Evolutionary conservation across 208 protist genomes (phyloP).

Genomic region (Crithidia fasciculata): DNA sequence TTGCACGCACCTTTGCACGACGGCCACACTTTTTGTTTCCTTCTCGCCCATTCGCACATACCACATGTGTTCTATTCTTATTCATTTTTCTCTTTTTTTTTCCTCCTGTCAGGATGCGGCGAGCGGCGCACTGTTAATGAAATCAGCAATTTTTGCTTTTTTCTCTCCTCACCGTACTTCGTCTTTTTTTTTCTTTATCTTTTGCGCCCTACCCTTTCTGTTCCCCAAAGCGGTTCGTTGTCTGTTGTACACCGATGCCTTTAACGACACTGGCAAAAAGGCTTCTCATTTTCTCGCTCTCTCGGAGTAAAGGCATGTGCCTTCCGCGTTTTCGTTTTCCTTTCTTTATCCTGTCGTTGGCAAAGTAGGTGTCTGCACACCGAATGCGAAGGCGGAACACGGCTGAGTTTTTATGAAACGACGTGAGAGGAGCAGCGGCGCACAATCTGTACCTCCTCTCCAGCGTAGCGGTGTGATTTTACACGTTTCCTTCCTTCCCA

Average conservation of each 20-base stretch:
- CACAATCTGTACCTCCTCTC: no score
- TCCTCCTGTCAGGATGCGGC: background rate
- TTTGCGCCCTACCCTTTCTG: background rate
- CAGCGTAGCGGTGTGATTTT: no score
- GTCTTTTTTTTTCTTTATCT: conserved; percentile 11
- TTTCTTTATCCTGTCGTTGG: background rate
- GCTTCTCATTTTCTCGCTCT: background rate
- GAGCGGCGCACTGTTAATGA: no score
- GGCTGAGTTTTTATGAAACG: no score
- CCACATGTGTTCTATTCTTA: background rate
- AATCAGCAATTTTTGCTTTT: background rate
- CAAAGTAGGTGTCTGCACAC: no score
- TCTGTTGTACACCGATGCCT: no score
- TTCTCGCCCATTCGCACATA: background rate
- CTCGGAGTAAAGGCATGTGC: no score
- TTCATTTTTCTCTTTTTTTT: conserved; percentile 11
- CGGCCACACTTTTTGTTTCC: background rate
- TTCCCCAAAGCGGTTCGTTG: background rate
- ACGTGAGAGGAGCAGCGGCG: no score
- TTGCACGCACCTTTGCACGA: background rate
- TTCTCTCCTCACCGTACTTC: background rate
- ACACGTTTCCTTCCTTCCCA: no score
- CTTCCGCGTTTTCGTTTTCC: background rate
- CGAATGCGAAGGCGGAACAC: no score
- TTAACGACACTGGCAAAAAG: no score